Evolutionary conservation across 2,329 filamentous ascomycete genomes (phyloP).

Genomic region (Sporothrix dimorphospora): DNA sequence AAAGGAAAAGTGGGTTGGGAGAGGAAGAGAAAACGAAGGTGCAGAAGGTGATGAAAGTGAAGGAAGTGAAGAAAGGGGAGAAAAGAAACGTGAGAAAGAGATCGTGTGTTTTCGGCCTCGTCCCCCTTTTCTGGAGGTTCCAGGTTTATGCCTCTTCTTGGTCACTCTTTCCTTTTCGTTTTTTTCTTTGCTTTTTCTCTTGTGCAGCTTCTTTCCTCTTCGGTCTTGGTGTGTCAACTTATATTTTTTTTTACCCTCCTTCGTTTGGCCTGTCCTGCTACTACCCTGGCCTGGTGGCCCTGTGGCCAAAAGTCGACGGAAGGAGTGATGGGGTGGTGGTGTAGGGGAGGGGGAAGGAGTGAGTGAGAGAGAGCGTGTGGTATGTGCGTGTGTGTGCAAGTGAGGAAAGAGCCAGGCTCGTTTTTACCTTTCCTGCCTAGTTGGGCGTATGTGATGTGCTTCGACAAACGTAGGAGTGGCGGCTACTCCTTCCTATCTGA

Average conservation of each 20-base stretch:
- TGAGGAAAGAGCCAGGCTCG: conserved; percentile 15
- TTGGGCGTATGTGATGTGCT: conserved; percentile 19
- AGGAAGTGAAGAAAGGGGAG: neutral
- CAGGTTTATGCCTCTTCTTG: conserved; percentile 15
- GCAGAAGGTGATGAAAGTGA: neutral
- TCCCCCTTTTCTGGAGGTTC: neutral
- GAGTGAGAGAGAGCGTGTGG: conserved; percentile 3
- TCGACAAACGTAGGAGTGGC: neutral
- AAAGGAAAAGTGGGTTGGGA: neutral
- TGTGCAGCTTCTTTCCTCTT: conserved; percentile 9
- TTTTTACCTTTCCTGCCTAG: conserved; percentile 22
- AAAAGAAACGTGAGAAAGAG: neutral
- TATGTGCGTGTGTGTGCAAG: neutral
- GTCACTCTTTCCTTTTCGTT: neutral
- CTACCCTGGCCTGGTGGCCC: conserved; percentile 20
- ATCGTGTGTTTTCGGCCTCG: neutral
- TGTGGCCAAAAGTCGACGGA: neutral
- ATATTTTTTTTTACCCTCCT: conserved; percentile 10
- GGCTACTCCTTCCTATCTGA: conserved; percentile 18
- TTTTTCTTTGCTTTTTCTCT: neutral
- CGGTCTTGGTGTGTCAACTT: conserved; percentile 1
- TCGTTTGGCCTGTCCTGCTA: conserved; percentile 2
- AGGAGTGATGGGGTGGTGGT: conserved; percentile 13
- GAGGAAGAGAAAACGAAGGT: neutral
- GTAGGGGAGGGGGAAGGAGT: neutral